Evolutionary conservation across 2,329 filamentous ascomycete species (phyloP), one percentile per base, ranked within the genome.

Genomic region (Penicillium hesseltinei): DNA sequence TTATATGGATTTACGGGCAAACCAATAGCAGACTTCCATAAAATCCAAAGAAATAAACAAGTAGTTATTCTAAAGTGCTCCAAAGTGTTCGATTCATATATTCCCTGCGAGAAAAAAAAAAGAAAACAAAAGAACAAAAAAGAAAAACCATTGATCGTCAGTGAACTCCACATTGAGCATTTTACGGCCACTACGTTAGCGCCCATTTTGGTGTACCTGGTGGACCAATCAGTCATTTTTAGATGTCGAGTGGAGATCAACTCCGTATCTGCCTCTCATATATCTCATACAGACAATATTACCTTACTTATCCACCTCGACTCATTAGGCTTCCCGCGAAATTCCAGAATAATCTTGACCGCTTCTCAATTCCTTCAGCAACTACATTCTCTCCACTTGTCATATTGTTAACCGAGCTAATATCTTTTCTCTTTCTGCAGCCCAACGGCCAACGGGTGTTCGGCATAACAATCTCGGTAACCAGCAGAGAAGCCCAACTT

Each of bases 301-400:
- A 33, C 11, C 27, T 8, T 31, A 5, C 4, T 4, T 31, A 39
- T 42, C 45, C 27, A 33, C 33, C 27, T 39, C 15, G 45, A 44
- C 36, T 51, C 25, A 29, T 44, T 23, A 44, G 43, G 4, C 29
- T 23, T 39, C 42, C 33, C 47, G 29, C 6, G 45, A 56, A 48
- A 45, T 33, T 58, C 52, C 29, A 61, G 56, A 59, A 60, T 44
- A 39, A 11, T 19, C 40, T 53, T 62, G 63, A 62, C 63, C 64
- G 64, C 63, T 61, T 59, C 62, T 42, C 63, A 61, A 61, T 61
- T 62, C 53, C 33, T 46, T 52, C 51, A 33, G 29, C 47, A 54
- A 59, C 57, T 48, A 50, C 48, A 21, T 25, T 46, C 36, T 46
- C 29, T 46, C 21, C 48, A 51, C 31, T 39, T 43, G 49, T 52